Conservation (phyloP, 225 moss, liverwort and hornwort species). For the Pseudoscleropodium purum region DNA sequence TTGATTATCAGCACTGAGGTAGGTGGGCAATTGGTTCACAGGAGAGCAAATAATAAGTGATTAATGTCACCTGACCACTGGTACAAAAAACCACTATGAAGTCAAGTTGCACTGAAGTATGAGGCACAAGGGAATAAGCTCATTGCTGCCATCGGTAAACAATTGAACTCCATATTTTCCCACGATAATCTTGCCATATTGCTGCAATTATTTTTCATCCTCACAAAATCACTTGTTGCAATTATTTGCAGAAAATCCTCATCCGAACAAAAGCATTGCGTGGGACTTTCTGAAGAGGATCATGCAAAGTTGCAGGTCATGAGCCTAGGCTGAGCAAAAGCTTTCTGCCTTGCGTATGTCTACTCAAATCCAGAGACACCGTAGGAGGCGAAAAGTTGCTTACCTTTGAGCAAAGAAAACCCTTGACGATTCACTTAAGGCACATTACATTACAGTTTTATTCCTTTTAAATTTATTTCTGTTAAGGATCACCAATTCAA, state of each 20-base stretch:
- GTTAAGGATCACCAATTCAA: background rate
- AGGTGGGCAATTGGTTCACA: background rate
- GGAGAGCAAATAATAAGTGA: background rate
- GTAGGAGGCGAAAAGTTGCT: conserved; percentile 7
- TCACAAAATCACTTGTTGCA: background rate
- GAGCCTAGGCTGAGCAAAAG: background rate
- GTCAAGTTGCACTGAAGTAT: background rate
- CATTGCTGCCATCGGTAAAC: background rate
- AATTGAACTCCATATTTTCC: background rate
- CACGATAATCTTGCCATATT: background rate
- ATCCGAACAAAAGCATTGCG: background rate
- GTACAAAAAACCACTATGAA: background rate
- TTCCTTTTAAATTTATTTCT: too few species aligned
- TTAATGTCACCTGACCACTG: background rate
- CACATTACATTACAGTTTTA: too few species aligned
- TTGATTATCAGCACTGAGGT: background rate
- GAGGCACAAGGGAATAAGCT: background rate
- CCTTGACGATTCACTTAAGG: conserved; percentile 2
- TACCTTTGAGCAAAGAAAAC: background rate
- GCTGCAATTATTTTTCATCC: background rate
- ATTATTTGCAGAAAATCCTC: background rate
- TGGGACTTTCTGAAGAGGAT: background rate
- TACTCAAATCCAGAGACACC: background rate
- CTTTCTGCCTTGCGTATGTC: background rate
- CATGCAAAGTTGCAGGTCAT: background rate